phyloP scores from a whole-genome alignment of 495 filamentous ascomycete species.

The Podospora conica region DNA sequence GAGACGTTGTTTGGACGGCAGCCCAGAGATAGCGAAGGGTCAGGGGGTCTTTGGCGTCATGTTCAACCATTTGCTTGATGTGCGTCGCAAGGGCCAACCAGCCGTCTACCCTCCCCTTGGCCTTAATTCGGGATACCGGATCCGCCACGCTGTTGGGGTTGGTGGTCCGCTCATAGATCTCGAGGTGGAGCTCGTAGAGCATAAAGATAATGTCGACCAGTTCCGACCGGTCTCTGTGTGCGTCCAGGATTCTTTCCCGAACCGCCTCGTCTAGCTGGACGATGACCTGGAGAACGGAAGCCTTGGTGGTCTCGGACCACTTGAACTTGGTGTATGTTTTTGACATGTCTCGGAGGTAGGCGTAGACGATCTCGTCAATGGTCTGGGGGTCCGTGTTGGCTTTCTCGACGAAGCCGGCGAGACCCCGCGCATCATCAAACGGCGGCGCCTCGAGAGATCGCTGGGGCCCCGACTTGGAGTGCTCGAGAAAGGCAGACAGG shows the following conservation, averaged over 20 bases:
- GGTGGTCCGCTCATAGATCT: constrained; percentile 72
- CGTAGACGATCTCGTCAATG: constrained; percentile 57
- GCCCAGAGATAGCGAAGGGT: constrained; percentile 75
- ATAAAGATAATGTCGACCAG: constrained; percentile 61
- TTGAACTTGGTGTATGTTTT: constrained; percentile 55
- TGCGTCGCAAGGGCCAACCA: constrained; percentile 71
- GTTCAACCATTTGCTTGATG: constrained; percentile 42
- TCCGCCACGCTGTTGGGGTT: constrained; percentile 67
- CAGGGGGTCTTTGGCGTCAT: constrained; percentile 39
- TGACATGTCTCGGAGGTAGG: constrained; percentile 57
- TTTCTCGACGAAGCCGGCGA: constrained; percentile 49
- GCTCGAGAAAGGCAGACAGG: constrained; percentile 70
- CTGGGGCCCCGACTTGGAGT: constrained; percentile 59
- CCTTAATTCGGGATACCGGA: constrained; percentile 47
- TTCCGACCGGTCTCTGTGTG: constrained; percentile 5
- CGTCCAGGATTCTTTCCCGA: constrained; percentile 46
- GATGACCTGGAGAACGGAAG: constrained; percentile 60
- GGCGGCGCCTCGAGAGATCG: constrained; percentile 43
- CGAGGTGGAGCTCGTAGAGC: constrained; percentile 84
- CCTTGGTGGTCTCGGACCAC: constrained; percentile 72
- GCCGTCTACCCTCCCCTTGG: constrained; percentile 62
- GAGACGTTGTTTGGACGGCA: constrained; percentile 64
- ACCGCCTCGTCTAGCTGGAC: constrained; percentile 63
- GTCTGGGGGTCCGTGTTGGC: constrained; percentile 52
- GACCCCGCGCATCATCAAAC: constrained; percentile 51